phyloP scores from a whole-genome alignment of 345 rosid genomes.

The Diplotaxis tenuifolia region DNA sequence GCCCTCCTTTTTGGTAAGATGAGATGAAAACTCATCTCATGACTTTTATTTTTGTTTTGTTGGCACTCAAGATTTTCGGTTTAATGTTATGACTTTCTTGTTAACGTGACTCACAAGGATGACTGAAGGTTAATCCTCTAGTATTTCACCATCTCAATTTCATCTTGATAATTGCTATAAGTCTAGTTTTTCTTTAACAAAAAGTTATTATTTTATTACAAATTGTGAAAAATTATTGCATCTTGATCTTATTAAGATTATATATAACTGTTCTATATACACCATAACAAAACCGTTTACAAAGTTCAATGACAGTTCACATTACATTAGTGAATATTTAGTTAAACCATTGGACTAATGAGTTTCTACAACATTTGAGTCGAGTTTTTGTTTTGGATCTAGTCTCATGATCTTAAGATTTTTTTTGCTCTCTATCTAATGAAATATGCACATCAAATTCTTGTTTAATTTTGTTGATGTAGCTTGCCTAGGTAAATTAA shows the following conservation, averaged over 20 bases:
- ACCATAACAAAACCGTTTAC: no score
- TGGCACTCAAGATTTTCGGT: slow-evolving; percentile 8
- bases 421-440: not conserved
- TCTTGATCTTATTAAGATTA: no score
- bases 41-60: not conserved
- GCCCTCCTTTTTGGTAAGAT: not conserved
- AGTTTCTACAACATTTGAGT: not conserved
- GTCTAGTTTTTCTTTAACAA: not conserved
- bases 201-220: no score
- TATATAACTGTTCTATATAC: no score
- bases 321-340: not conserved
- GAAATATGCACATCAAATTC: not conserved
- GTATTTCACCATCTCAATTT: not conserved
- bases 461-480: not conserved
- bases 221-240: not conserved
- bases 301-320: no score
- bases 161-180: not conserved
- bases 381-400: not conserved
- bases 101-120: slow-evolving; percentile 14
- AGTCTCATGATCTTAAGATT: not conserved
- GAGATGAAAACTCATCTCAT: slow-evolving; percentile 14
- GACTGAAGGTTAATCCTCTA: not conserved
- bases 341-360: not conserved
- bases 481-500: not conserved
- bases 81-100: not conserved